A percentile compares a stretch with the other conserved stretches of the same genome.
phyloP scores from a whole-genome alignment of 2,329 filamentous ascomycete species.

The Cladobotryum protrusum region DNA sequence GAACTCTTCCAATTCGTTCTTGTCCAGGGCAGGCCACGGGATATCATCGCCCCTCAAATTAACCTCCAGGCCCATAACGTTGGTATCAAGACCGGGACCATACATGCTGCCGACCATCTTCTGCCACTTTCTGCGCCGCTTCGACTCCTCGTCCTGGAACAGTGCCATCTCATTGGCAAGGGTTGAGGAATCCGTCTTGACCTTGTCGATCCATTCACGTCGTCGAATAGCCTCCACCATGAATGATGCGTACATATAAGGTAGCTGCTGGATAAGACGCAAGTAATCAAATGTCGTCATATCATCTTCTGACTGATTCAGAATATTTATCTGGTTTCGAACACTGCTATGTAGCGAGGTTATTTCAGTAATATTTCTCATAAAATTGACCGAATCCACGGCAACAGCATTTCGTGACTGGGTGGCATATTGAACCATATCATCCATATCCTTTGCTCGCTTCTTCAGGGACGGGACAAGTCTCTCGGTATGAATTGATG shows the following conservation, averaged over 20 bases:
- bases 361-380: slow-evolving; percentile 76
- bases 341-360: slow-evolving; percentile 68
- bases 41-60: slow-evolving; percentile 74
- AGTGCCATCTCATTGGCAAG: slow-evolving; percentile 88
- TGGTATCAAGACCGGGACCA: slow-evolving; percentile 60
- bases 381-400: slow-evolving; percentile 60
- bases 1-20: slow-evolving; percentile 72
- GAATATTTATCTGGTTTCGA: slow-evolving; percentile 62
- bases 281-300: slow-evolving; percentile 76
- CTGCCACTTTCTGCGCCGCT: slow-evolving; percentile 83
- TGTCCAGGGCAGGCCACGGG: slow-evolving; percentile 70
- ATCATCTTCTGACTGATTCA: slow-evolving; percentile 70
- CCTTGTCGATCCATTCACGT: slow-evolving; percentile 86
- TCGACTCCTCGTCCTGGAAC: slow-evolving; percentile 88
- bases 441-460: slow-evolving; percentile 54
- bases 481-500: slow-evolving; percentile 56
- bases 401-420: slow-evolving; percentile 64
- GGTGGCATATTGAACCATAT: slow-evolving; percentile 51
- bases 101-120: slow-evolving; percentile 75
- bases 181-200: slow-evolving; percentile 78
- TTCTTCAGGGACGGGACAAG: slow-evolving; percentile 53
- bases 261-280: slow-evolving; percentile 72
- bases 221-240: slow-evolving; percentile 79
- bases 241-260: slow-evolving; percentile 84
- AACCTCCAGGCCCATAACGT: slow-evolving; percentile 73